Evolutionary conservation across 352 stramenopile genomes (phyloP).

Genomic region (Phytophthora uliginosa): DNA sequence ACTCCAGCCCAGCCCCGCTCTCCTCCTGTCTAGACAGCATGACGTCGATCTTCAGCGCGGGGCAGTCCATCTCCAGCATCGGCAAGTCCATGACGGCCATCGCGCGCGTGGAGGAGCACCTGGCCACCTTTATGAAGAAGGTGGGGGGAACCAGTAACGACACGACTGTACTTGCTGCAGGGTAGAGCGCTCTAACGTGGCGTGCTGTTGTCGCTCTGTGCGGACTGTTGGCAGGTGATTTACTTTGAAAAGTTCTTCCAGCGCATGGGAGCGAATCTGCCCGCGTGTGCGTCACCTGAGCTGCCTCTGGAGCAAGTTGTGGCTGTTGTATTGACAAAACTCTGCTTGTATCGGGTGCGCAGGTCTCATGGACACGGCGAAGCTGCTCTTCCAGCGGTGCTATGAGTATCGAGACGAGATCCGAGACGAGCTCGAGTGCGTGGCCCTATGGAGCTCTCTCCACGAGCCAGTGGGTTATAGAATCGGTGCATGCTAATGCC

Average conservation of each 20-base stretch:
- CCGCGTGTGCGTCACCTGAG: conserved; percentile 42
- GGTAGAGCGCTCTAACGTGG: neutral
- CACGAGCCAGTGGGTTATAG: too few relatives aligned
- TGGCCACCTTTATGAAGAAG: conserved; percentile 91
- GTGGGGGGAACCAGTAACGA: conserved; percentile 32
- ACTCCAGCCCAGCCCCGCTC: neutral
- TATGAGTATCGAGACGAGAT: conserved; percentile 89
- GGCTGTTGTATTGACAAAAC: conserved; percentile 2
- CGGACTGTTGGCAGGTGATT: conserved; percentile 59
- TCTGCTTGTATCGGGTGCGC: neutral
- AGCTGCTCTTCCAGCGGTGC: conserved; percentile 74
- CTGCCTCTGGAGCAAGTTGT: neutral
- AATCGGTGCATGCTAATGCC: neutral
- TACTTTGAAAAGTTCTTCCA: conserved; percentile 90
- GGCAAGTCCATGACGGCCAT: conserved; percentile 89
- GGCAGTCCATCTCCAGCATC: conserved; percentile 87
- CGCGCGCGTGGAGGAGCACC: conserved; percentile 76
- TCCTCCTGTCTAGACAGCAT: conserved; percentile 33
- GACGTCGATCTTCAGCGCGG: conserved; percentile 85
- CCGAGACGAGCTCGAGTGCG: conserved; percentile 84
- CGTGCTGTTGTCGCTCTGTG: neutral
- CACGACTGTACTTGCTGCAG: neutral
- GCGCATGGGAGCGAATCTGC: conserved; percentile 70
- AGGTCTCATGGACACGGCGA: conserved; percentile 68
- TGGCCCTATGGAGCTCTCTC: neutral